Percentiles rank a stretch among this genome's conserved stretches.
phyloP scores from a whole-genome alignment of 768 basidiomycete genomes.

The Lentinula sp. region DNA sequence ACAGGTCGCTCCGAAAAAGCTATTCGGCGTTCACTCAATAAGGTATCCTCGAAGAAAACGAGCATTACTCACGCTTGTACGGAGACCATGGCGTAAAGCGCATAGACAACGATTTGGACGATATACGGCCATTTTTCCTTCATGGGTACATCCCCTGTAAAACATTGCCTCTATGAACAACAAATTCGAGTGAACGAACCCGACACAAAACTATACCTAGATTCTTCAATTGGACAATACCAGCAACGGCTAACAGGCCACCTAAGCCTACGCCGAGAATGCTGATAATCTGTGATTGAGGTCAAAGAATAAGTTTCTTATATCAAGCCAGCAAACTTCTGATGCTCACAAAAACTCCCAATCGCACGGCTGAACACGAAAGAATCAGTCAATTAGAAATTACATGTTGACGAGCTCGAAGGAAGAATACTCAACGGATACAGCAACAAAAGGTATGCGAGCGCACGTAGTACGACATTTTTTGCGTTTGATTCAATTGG shows the following conservation, averaged over 20 bases:
- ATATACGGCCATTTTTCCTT: conserved; percentile 31
- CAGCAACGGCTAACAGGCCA: conserved; percentile 30
- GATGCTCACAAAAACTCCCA: conserved; percentile 37
- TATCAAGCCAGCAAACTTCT: neutral
- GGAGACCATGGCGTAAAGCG: conserved; percentile 35
- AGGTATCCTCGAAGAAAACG: neutral
- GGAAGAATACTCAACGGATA: conserved; percentile 15
- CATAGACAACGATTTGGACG: conserved; percentile 35
- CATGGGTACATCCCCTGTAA: conserved; percentile 2
- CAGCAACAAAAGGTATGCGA: conserved; percentile 46
- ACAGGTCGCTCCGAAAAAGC: conserved; percentile 36
- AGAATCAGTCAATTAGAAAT: neutral
- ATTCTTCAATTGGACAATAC: conserved; percentile 27
- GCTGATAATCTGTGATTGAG: conserved; percentile 27
- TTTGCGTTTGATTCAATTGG: neutral
- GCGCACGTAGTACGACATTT: conserved; percentile 26
- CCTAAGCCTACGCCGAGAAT: conserved; percentile 42
- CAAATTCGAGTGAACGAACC: neutral
- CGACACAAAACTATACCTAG: conserved; percentile 15
- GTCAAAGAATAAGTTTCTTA: neutral
- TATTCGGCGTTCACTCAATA: conserved; percentile 10
- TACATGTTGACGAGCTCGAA: neutral
- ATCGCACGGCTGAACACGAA: conserved; percentile 29
- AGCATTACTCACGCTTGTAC: conserved; percentile 32
- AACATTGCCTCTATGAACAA: neutral